A percentile compares a stretch with the other conserved stretches of the same genome.
phyloP scores from a whole-genome alignment of 2,329 filamentous ascomycete genomes.

The Ilyonectria mors-panacis region DNA sequence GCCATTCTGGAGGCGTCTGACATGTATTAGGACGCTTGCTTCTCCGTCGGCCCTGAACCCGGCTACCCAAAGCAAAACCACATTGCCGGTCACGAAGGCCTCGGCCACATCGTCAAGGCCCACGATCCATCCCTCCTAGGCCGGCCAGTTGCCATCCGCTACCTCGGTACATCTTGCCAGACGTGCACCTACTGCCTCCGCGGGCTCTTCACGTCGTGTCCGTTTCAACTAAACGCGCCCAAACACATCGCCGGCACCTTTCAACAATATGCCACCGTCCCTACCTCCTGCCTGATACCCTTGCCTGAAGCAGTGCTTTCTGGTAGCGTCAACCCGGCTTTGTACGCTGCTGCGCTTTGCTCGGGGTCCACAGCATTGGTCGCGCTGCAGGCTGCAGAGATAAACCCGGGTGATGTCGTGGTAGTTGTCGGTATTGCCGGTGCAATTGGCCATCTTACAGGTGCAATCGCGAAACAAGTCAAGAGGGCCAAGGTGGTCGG shows the following conservation, averaged over 20 bases:
- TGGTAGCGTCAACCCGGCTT: neutral
- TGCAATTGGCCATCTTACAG: slow-evolving; percentile 5
- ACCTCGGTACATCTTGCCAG: slow-evolving; percentile 1
- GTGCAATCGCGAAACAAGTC: neutral
- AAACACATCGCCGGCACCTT: slow-evolving; percentile 13
- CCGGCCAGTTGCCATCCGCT: slow-evolving; percentile 2
- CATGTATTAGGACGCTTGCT: slow-evolving; percentile 8
- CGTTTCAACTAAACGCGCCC: neutral
- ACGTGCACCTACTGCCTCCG: slow-evolving; percentile 4
- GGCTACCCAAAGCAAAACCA: slow-evolving; percentile 2
- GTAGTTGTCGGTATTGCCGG: slow-evolving; percentile 1
- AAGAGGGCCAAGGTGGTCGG: slow-evolving; percentile 3
- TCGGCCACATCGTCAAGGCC: slow-evolving; percentile 5
- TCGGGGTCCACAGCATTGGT: neutral
- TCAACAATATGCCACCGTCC: slow-evolving; percentile 10
- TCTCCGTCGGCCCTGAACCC: slow-evolving; percentile 9
- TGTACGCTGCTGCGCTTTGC: neutral
- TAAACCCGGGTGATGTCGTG: neutral
- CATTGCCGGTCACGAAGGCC: slow-evolving; percentile 13
- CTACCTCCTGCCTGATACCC: neutral
- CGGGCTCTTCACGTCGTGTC: slow-evolving; percentile 4
- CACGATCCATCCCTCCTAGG: slow-evolving; percentile 5
- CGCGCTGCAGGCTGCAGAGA: neutral
- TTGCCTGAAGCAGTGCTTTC: neutral
- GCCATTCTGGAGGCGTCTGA: neutral